Evolutionary conservation across 768 basidiomycete species (phyloP).

Genomic region (Calvatia gigantea): DNA sequence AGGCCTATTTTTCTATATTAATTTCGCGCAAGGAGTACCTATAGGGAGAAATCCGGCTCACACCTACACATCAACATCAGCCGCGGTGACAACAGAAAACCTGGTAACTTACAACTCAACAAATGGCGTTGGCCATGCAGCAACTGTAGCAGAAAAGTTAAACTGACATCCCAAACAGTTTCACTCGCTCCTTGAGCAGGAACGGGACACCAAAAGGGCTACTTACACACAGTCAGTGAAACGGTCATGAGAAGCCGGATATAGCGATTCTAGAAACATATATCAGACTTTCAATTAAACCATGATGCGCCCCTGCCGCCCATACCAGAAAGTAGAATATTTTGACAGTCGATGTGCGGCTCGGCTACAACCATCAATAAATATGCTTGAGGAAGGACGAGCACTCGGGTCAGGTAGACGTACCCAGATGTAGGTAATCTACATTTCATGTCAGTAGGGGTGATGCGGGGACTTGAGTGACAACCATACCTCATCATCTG

Average conservation of each 20-base stretch:
- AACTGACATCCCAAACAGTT: too few relatives aligned
- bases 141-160: not conserved
- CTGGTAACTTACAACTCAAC: not conserved
- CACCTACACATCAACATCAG: not conserved
- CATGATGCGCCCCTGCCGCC: not conserved
- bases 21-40: not conserved
- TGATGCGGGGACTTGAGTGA: not conserved
- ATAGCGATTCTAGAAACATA: not conserved
- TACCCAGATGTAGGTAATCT: not conserved
- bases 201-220: too few relatives aligned
- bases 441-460: not conserved
- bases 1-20: not conserved
- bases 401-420: not conserved
- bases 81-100: not conserved
- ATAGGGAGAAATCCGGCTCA: not conserved
- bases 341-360: constrained; percentile 3
- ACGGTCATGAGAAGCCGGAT: not conserved
- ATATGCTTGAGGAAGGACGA: not conserved
- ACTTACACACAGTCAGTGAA: constrained; percentile 2
- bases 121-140: not conserved
- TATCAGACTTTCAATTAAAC: not conserved
- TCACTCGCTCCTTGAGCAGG: too few relatives aligned
- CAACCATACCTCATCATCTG: not conserved
- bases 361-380: not conserved
- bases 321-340: constrained; percentile 1